Evolutionary conservation across 768 basidiomycete genomes (phyloP).

Genomic region (Macrocybe gigantea): DNA sequence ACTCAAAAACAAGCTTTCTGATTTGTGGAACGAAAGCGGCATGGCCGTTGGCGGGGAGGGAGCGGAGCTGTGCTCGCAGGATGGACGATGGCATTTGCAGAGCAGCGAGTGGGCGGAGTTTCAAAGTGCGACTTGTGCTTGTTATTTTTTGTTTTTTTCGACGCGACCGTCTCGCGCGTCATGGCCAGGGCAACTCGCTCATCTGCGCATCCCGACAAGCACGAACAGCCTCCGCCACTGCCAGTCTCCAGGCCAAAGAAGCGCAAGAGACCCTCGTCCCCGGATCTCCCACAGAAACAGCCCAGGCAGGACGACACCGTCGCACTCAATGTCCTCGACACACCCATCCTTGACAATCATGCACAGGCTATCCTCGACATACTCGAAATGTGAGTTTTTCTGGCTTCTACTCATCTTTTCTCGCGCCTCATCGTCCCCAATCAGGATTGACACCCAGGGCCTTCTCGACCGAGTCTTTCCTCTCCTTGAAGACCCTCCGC

Average conservation of each 20-base stretch:
- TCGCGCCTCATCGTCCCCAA: constrained; percentile 3
- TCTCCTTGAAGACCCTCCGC: constrained; percentile 33
- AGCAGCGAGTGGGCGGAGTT: constrained; percentile 19
- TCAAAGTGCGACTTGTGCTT: constrained; percentile 9
- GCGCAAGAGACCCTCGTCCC: constrained; percentile 46
- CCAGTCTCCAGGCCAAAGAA: constrained; percentile 40
- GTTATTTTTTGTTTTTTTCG: constrained; percentile 3
- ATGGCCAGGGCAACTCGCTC: constrained; percentile 80
- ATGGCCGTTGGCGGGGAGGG: constrained; percentile 71
- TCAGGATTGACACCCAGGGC: constrained; percentile 66
- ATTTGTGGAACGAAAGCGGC: constrained; percentile 67
- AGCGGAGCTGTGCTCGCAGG: constrained; percentile 41
- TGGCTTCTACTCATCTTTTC: neutral
- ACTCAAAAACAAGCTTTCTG: constrained; percentile 87
- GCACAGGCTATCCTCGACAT: constrained; percentile 55
- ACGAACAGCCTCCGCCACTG: constrained; percentile 16
- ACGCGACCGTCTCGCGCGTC: constrained; percentile 5
- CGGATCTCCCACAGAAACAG: constrained; percentile 12
- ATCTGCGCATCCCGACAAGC: constrained; percentile 30
- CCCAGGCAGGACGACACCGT: constrained; percentile 32
- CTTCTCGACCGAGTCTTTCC: constrained; percentile 78
- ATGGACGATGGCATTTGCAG: constrained; percentile 21
- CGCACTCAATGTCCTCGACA: neutral
- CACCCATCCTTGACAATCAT: constrained; percentile 17
- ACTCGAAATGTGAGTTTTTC: constrained; percentile 43